Evolutionary conservation across 2,329 filamentous ascomycete genomes (phyloP).

Genomic region (Paraphaeosphaeria sporulosa): DNA sequence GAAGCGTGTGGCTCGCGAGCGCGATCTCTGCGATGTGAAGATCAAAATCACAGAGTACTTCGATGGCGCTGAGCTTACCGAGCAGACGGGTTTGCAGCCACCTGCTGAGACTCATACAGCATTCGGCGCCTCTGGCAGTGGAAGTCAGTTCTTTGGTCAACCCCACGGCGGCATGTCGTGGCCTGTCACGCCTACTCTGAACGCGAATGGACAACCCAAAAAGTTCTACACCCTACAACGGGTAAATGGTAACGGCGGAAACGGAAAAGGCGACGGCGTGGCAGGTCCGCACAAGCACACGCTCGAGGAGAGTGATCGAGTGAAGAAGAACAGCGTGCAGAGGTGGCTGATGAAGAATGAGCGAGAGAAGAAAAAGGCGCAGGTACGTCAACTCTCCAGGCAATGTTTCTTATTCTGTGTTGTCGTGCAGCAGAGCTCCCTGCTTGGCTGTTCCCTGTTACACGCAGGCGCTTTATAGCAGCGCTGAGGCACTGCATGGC

Average conservation of each 20-base stretch:
- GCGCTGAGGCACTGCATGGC: slow-evolving; percentile 16
- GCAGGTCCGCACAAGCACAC: slow-evolving; percentile 78
- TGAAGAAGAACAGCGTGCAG: slow-evolving; percentile 82
- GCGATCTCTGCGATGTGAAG: slow-evolving; percentile 85
- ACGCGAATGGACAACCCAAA: slow-evolving; percentile 21
- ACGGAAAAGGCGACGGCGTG: slow-evolving; percentile 74
- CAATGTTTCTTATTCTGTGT: not conserved
- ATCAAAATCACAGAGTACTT: slow-evolving; percentile 87
- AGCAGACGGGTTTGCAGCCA: slow-evolving; percentile 41
- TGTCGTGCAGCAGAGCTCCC: not conserved
- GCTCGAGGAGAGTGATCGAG: slow-evolving; percentile 75
- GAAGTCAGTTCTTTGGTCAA: slow-evolving; percentile 35
- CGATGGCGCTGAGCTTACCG: slow-evolving; percentile 56
- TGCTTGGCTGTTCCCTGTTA: not conserved
- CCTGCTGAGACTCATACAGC: slow-evolving; percentile 20
- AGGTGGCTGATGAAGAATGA: slow-evolving; percentile 69
- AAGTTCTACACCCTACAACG: slow-evolving; percentile 74
- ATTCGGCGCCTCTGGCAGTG: slow-evolving; percentile 4
- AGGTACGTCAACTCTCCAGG: slow-evolving; percentile 33
- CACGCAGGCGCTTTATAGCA: slow-evolving; percentile 18
- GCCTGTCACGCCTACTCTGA: slow-evolving; percentile 32
- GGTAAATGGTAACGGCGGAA: slow-evolving; percentile 78
- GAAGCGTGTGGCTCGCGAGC: slow-evolving; percentile 75
- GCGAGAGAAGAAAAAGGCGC: slow-evolving; percentile 68
- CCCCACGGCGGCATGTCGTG: slow-evolving; percentile 26